These are phyloP conservation scores for Aspergillus phoenicis DNA, from an alignment of 2,329 filamentous ascomycete species.

Conservation along the genomic window DNA sequence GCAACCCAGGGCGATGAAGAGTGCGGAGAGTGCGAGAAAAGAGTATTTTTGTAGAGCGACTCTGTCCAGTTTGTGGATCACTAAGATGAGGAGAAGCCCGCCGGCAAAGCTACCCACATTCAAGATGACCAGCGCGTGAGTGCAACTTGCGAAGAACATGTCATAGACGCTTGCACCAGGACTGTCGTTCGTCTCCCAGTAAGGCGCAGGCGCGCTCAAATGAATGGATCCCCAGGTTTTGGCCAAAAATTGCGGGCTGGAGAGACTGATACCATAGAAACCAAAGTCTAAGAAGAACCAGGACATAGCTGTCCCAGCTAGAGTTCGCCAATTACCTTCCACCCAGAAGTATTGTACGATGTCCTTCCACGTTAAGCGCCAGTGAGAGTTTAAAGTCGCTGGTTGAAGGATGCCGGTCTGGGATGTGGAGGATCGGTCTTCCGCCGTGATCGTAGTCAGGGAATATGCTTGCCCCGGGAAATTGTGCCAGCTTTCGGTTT, in stretches of 20 bases:
- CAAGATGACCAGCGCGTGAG: slow-evolving; percentile 44
- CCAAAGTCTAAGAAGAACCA: slow-evolving; percentile 62
- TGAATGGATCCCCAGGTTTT: slow-evolving; percentile 44
- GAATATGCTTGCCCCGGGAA: slow-evolving; percentile 31
- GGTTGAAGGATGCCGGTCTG: slow-evolving; percentile 33
- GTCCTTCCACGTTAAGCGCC: slow-evolving; percentile 42
- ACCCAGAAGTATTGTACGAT: slow-evolving; percentile 47
- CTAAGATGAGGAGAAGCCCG: slow-evolving; percentile 43
- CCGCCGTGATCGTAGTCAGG: slow-evolving; percentile 26
- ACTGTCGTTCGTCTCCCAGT: slow-evolving; percentile 40
- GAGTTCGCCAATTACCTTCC: slow-evolving; percentile 47
- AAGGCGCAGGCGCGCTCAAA: slow-evolving; percentile 31
- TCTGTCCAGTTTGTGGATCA: slow-evolving; percentile 45
- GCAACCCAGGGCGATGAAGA: slow-evolving; percentile 48
- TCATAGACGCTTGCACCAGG: slow-evolving; percentile 47
- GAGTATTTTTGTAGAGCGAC: slow-evolving; percentile 48
- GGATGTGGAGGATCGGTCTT: slow-evolving; percentile 25
- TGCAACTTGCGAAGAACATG: slow-evolving; percentile 43
- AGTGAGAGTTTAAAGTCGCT: slow-evolving; percentile 46
- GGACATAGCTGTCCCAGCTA: slow-evolving; percentile 51
- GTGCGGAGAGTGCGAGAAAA: slow-evolving; percentile 45
- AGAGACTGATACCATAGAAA: slow-evolving; percentile 59
- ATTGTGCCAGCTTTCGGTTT: slow-evolving; percentile 30
- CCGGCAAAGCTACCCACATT: slow-evolving; percentile 49
- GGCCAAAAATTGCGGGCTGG: slow-evolving; percentile 45